phyloP scores from a whole-genome alignment of 768 basidiomycete genomes.

The Suillus occidentalis region DNA sequence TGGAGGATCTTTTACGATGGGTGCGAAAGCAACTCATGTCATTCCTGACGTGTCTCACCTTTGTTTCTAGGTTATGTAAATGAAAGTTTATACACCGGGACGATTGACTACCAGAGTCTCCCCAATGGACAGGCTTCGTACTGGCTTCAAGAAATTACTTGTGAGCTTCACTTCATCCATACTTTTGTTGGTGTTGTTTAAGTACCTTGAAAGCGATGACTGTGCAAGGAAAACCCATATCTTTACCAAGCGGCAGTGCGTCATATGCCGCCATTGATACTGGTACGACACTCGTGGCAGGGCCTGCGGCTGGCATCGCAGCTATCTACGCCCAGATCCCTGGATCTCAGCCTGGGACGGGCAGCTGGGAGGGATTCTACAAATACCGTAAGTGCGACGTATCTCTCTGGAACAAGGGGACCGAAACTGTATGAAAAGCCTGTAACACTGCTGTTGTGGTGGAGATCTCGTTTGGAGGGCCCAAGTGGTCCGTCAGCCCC shows the following conservation, averaged over 20 bases:
- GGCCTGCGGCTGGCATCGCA: slow-evolving; percentile 39
- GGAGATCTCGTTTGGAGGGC: slow-evolving; percentile 46
- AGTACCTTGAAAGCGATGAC: slow-evolving; percentile 27
- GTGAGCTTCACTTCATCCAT: slow-evolving; percentile 21
- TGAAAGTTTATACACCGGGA: slow-evolving; percentile 44
- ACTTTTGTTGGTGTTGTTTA: background rate
- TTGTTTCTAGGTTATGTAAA: slow-evolving; percentile 54
- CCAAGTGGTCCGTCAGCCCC: slow-evolving; percentile 45
- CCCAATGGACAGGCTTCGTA: slow-evolving; percentile 42
- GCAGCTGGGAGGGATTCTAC: slow-evolving; percentile 47
- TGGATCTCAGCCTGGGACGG: slow-evolving; percentile 38
- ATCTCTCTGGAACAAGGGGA: background rate
- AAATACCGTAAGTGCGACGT: slow-evolving; percentile 36
- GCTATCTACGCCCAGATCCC: slow-evolving; percentile 49
- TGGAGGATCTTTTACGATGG: slow-evolving; percentile 76
- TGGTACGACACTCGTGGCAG: slow-evolving; percentile 60
- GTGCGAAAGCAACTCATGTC: slow-evolving; percentile 32
- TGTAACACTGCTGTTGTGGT: slow-evolving; percentile 35
- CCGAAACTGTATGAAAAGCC: slow-evolving; percentile 38
- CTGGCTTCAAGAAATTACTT: slow-evolving; percentile 45
- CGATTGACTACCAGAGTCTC: slow-evolving; percentile 48
- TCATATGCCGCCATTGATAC: slow-evolving; percentile 53
- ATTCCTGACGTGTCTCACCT: slow-evolving; percentile 2
- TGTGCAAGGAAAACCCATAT: slow-evolving; percentile 33
- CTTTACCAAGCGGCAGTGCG: slow-evolving; percentile 35